Base-by-base conservation (phyloP, 2,329 filamentous ascomycete species). In the Aspergillus arachidicola region DNA sequence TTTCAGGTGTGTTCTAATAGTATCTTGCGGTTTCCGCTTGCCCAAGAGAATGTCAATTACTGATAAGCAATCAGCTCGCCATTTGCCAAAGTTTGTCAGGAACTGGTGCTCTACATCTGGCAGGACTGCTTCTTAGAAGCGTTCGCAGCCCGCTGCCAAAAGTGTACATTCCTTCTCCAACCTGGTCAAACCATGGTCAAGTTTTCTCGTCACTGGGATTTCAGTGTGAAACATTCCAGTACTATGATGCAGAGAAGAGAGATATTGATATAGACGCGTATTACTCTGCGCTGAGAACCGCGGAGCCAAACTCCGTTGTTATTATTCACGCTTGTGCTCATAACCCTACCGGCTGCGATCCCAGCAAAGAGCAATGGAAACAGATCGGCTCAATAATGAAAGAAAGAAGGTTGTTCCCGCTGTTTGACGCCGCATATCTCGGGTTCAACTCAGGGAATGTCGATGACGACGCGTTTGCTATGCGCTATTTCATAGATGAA, bases 171-270 rank as follows among this genome's bases (percentile, higher is more conserved):
- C 96, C 93, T 70, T 90, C 90, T 76, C 94, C 95, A 48, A 98
- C 94, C 61, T 99, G 95, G 94, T 92, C 91, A 67, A 98, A 99
- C 83, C 94, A 99, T 86, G 89, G 94, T 81, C 93, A 97, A 80
- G 96, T 98, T 82, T 96, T 97, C 82, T 86, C 84, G 79, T 97
- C 97, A 73, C 92, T 97, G 70, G 85, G 86, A 66, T 84, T 97
- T 32, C 82, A 87, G 30, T 87, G 91, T 73, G 88, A 89, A 69
- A 61, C 65, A 0, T 73, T 73, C 56, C 58, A 59, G 38, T 75
- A 74, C 56, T 74, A 72, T 50, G 58, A 69, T 38, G 34, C 48
- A 4, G 58, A 57, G 5, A 67, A 45, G 2, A 69, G 65, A 36
- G 50, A 51, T 10, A 28, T 74, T 10, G 68, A 73, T 38, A 62